A percentile compares a stretch with the other conserved stretches of the same genome.
Conservation (phyloP, 2,329 filamentous ascomycete species). For the Hymenoscyphus albidus region DNA sequence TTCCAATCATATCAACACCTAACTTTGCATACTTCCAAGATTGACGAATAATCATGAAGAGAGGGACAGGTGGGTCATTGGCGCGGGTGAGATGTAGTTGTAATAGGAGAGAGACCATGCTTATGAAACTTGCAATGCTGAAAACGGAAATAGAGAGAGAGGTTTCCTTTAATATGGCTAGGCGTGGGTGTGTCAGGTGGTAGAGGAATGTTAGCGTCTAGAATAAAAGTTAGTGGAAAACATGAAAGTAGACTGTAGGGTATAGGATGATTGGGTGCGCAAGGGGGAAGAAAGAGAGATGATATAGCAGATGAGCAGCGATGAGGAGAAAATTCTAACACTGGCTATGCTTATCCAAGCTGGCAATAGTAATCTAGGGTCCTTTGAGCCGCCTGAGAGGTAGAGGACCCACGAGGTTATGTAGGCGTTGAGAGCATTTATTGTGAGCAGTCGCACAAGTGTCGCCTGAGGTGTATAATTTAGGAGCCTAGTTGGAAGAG, state of each 20-base stretch:
- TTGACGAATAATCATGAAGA: constrained; percentile 26
- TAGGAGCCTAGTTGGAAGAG: constrained; percentile 57
- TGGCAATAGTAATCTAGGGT: constrained; percentile 67
- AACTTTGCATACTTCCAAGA: constrained; percentile 27
- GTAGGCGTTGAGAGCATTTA: constrained; percentile 71
- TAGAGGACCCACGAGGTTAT: constrained; percentile 69
- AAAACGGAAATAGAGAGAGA: constrained; percentile 74
- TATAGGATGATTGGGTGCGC: background rate
- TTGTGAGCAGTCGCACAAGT: constrained; percentile 72
- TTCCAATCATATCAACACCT: constrained; percentile 20
- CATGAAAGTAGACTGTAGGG: background rate
- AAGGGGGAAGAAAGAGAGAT: background rate
- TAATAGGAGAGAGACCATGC: constrained; percentile 64
- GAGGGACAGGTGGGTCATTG: constrained; percentile 32
- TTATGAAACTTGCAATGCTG: constrained; percentile 71
- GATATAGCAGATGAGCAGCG: constrained; percentile 1
- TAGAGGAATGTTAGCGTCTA: constrained; percentile 71
- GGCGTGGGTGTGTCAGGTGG: constrained; percentile 72
- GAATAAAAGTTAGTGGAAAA: constrained; percentile 1
- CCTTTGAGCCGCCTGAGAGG: constrained; percentile 64
- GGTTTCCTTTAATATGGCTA: constrained; percentile 76
- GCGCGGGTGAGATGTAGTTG: constrained; percentile 52
- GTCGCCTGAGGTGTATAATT: constrained; percentile 81
- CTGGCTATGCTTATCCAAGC: constrained; percentile 77
- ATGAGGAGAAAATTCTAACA: constrained; percentile 40